Conservation (phyloP, 257 asterid genomes). For the Haberlea rhodopensis region DNA sequence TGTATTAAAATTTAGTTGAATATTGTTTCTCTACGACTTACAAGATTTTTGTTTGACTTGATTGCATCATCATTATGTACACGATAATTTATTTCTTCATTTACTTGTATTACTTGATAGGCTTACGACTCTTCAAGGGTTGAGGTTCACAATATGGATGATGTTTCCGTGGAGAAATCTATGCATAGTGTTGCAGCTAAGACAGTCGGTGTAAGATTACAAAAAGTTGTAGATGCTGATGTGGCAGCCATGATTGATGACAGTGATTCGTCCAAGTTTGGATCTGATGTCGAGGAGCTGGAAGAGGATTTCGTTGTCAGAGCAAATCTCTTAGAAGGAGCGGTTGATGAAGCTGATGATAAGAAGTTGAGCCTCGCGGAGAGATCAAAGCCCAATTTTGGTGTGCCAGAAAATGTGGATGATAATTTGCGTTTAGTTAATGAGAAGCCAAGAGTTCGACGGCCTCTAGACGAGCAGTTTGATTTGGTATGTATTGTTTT, state of each 20-base stretch:
- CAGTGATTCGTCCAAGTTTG: constrained; percentile 49
- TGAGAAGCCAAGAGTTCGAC: constrained; percentile 56
- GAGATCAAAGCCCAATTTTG: constrained; percentile 22
- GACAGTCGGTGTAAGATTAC: constrained; percentile 51
- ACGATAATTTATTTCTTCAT: constrained; percentile 11
- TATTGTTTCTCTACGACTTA: constrained; percentile 7
- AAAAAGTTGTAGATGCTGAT: constrained; percentile 78
- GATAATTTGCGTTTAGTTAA: constrained; percentile 5
- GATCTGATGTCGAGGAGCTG: constrained; percentile 80
- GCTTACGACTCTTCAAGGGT: constrained; percentile 88
- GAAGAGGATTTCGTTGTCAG: constrained; percentile 80
- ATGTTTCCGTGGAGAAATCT: constrained; percentile 47
- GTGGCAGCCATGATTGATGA: constrained; percentile 77
- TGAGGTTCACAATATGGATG: constrained; percentile 45
- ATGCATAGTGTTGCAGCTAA: constrained; percentile 56
- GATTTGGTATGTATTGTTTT: constrained; percentile 55
- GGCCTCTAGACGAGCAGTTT: constrained; percentile 85
- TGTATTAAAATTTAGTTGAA: background rate
- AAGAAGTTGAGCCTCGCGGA: constrained; percentile 29
- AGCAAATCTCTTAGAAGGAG: constrained; percentile 65
- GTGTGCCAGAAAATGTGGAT: constrained; percentile 19
- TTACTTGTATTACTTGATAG: constrained; percentile 33
- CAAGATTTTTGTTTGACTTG: background rate
- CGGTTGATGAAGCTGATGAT: constrained; percentile 35
- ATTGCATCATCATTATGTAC: background rate